Percentiles rank a stretch among this genome's conserved stretches.
Conservation (phyloP, 2,329 filamentous ascomycete species). For the Aspergillus ibericus region DNA sequence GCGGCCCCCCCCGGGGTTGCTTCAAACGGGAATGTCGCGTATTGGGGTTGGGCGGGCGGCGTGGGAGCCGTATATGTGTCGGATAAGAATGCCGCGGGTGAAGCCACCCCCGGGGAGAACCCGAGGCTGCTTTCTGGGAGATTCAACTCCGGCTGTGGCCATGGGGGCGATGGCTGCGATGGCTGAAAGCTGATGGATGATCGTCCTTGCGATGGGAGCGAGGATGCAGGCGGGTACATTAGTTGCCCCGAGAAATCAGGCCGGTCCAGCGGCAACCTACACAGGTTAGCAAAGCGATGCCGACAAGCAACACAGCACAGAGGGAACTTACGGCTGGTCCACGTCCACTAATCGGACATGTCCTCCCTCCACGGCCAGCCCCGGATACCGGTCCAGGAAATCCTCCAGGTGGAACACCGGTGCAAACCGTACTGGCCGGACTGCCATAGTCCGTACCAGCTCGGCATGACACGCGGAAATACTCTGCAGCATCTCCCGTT, state of each 20-base stretch:
- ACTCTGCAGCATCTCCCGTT: constrained; percentile 73
- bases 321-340: constrained; percentile 46
- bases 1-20: constrained; percentile 21
- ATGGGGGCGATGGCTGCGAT: constrained; percentile 26
- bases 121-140: constrained; percentile 22
- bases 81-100: constrained; percentile 35
- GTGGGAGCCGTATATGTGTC: constrained; percentile 31
- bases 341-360: constrained; percentile 72
- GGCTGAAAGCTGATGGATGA: constrained; percentile 26
- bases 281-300: neutral
- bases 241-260: constrained; percentile 19
- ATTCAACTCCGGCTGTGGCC: constrained; percentile 13
- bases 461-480: constrained; percentile 78
- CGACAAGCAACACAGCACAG: no score
- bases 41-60: constrained; percentile 33
- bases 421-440: constrained; percentile 69
- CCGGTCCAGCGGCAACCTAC: constrained; percentile 12
- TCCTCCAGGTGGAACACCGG: constrained; percentile 83
- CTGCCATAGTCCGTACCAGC: constrained; percentile 70
- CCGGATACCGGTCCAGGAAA: constrained; percentile 81
- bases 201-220: constrained; percentile 14
- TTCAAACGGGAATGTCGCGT: constrained; percentile 43
- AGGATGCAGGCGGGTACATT: constrained; percentile 13
- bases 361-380: constrained; percentile 69
- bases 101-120: constrained; percentile 42